Conservation (phyloP, 192 early-diverging fungal genomes). For the Entomortierella parvispora region DNA sequence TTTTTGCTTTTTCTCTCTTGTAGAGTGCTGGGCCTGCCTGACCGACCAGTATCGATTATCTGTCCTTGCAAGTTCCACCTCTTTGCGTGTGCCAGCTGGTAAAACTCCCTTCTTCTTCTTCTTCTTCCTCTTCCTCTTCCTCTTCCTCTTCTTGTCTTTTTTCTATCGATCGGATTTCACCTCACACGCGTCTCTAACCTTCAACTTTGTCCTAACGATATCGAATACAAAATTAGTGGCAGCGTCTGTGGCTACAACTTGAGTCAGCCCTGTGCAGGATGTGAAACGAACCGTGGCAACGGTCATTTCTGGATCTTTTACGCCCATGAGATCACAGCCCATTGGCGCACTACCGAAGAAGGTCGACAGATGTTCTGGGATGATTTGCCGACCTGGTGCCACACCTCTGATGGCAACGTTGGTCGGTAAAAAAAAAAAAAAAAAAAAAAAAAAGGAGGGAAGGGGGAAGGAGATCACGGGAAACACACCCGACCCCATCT, state of each 20-base stretch:
- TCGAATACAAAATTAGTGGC: conserved; percentile 16
- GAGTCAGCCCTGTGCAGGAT: conserved; percentile 45
- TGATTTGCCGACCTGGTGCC: conserved; percentile 44
- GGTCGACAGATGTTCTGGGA: conserved; percentile 53
- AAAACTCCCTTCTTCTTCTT: neutral
- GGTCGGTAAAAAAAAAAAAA: conserved; percentile 32
- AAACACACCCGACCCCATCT: too few species aligned
- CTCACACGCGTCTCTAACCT: neutral
- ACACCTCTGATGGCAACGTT: conserved; percentile 41
- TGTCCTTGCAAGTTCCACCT: conserved; percentile 52
- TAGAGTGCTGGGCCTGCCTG: conserved; percentile 10
- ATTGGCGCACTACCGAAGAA: conserved; percentile 41
- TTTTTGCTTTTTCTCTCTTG: neutral
- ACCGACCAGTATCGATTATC: conserved; percentile 46
- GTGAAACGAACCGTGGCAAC: conserved; percentile 49
- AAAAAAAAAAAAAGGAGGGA: neutral
- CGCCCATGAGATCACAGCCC: conserved; percentile 38
- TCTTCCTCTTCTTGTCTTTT: too few species aligned
- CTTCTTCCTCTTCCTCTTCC: too few species aligned
- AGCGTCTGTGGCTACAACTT: conserved; percentile 47
- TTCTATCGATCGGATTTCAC: too few species aligned
- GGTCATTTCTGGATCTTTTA: conserved; percentile 53
- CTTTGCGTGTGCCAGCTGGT: conserved; percentile 51
- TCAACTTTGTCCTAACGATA: neutral
- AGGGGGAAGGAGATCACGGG: too few species aligned